Evolutionary conservation across 1,139 yeast species (phyloP).

Genomic region (Kurtzmaniella quercitrusa): DNA sequence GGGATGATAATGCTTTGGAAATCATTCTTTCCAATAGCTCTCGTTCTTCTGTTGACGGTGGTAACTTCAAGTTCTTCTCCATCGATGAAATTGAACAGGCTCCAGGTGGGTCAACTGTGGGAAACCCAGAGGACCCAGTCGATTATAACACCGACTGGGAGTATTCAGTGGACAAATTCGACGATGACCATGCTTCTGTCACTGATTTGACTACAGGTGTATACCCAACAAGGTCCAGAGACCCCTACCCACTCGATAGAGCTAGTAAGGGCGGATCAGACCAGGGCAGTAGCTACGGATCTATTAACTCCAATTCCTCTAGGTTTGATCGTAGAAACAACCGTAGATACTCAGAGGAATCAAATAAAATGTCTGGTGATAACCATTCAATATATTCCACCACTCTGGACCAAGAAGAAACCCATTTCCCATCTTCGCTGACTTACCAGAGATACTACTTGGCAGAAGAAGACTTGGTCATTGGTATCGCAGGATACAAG

Average conservation of each 20-base stretch:
- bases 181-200: conserved; percentile 18
- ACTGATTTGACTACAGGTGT: neutral
- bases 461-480: conserved; percentile 91
- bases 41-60: conserved; percentile 23
- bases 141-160: conserved; percentile 74
- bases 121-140: conserved; percentile 45
- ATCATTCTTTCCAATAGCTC: conserved; percentile 28
- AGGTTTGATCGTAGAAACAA: conserved; percentile 23
- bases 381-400: conserved; percentile 7
- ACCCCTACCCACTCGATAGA: neutral
- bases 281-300: conserved; percentile 34
- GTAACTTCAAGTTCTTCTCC: conserved; percentile 68
- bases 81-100: conserved; percentile 81
- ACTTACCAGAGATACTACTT: conserved; percentile 78
- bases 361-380: conserved; percentile 17
- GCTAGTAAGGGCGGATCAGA: neutral
- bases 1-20: conserved; percentile 19
- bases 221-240: conserved; percentile 4
- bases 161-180: conserved; percentile 45
- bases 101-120: conserved; percentile 81
- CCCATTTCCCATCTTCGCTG: conserved; percentile 41
- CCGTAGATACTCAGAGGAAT: conserved; percentile 25
- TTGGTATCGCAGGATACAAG: conserved; percentile 88
- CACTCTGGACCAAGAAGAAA: conserved; percentile 29
- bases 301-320: conserved; percentile 17